Percentiles rank a stretch among this genome's conserved stretches.
phyloP scores from a whole-genome alignment of 2,329 filamentous ascomycete genomes.

The Bipolaris oryzae region DNA sequence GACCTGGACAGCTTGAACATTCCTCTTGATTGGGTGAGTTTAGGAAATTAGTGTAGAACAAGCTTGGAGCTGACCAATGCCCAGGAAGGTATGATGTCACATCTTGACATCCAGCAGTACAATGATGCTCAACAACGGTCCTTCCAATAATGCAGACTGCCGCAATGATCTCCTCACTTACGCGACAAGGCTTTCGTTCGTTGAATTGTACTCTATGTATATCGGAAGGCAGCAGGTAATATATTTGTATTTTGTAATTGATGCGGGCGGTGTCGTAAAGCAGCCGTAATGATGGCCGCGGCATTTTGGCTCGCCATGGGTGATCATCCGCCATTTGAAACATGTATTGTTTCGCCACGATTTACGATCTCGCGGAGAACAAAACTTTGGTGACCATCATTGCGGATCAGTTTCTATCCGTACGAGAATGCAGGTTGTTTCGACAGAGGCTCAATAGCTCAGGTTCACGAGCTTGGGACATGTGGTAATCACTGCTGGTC shows the following conservation, averaged over 20 bases:
- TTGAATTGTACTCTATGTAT: too few species aligned
- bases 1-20: constrained; percentile 27
- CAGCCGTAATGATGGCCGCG: background rate
- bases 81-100: constrained; percentile 20
- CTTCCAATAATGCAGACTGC: background rate
- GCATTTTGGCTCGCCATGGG: background rate
- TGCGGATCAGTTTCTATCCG: background rate
- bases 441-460: background rate
- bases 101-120: constrained; percentile 16
- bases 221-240: background rate
- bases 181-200: background rate
- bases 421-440: background rate
- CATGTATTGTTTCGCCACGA: constrained; percentile 1
- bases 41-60: background rate
- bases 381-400: background rate
- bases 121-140: constrained; percentile 1
- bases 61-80: background rate
- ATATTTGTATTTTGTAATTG: background rate
- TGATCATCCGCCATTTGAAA: constrained; percentile 1
- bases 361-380: background rate
- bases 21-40: constrained; percentile 34
- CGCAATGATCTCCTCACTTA: background rate
- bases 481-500: background rate
- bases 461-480: background rate
- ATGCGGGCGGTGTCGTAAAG: background rate